Evolutionary conservation across 306 rosid genomes (phyloP), one percentile per base, ranked within the genome.

Genomic region (Erythrophleum fordii): DNA sequence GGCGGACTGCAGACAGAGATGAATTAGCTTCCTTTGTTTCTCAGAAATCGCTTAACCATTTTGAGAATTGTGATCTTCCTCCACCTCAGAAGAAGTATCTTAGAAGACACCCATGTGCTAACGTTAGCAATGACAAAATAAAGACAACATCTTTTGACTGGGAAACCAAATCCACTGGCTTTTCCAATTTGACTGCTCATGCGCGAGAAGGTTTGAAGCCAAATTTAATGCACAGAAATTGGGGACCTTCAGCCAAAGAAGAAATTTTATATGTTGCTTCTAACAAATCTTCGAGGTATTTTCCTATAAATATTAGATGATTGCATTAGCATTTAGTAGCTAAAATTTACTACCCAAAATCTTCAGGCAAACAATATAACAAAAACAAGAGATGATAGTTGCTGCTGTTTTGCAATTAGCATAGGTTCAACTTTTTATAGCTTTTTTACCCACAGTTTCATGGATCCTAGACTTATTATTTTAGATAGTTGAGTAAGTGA

Each of bases 61-160:
- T 93, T 52, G 97, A 91, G 91, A 95, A 93, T 76, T 95, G 99
- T 61, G 99, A 95, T 82, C 99, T 95, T 69, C 98, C 99, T 62
- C 99, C 99, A 25, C 99, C 97, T 72, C 91, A 88, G 80, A 93
- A 89, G 89, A 87, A 83, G 72, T 92, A 89, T 86, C 78, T 70
- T 80, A 86, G 86, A 73, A 89, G 88, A 39, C 70, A 58, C 83
- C 90, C 92, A 20, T 80, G 81, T 85, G 80, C 87, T 75, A 76
- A 49, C 39, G 34, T 70, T 62, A 72, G 85, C 64, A 68, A 62
- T 26, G 81, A 81, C 73, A 84, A 84, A 68, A 79, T 31, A 70
- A 81, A 68, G 74, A 77, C 70, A 6, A 45, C 87, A 31, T 84
- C 90, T 69, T 80, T 81, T 74, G 87, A 85, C 69, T 52, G 44